Base-by-base conservation (phyloP, 2,329 filamentous ascomycete species). In the Sclerotinia glacialis region DNA sequence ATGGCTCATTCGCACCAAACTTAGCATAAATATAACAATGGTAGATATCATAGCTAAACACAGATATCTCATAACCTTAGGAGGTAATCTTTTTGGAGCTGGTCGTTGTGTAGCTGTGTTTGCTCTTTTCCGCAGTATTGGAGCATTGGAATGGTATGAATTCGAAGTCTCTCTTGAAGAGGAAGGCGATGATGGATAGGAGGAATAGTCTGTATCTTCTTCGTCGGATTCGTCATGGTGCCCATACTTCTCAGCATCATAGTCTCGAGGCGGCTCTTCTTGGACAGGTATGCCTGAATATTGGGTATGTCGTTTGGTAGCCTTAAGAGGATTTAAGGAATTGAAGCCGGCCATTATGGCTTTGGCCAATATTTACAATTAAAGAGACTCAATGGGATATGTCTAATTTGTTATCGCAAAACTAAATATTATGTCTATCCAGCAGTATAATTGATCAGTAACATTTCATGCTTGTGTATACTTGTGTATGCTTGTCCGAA, bases 11-110 rank as follows among this genome's bases (percentile, higher is more conserved):
- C 90, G 85, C 62, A 92, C 85, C 46, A 97, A 82, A 66, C 85
- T 87, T 66, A 92, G 79, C 66, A 97, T 89, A 79, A 97, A 92
- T 53, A 96, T 75, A 5, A 95, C 71, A 18, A 97, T 83, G 0
- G 86, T 85, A 2, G 84, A 82, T 56, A 91, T 85, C 64, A 96
- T 80, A 4, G 83, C 85, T 59, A 93, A 80, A 70, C 92, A 92
- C 65, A 97, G 85, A 76, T 90, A 96, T 72, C 92, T 84, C 66
- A 91, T 87, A 67, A 95, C 85, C 69, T 84, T 89, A 74, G 88
- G 87, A 8, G 90, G 91, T 52, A 93, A 78, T 64, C 70, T 71
- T 62, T 75, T 69, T 60, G 68, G 60, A 26, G 21, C 21, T 31
- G 69, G 68, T 67, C 69, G 59, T 47, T 68, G 67, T 26, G 69